phyloP scores from a whole-genome alignment of 1,139 yeast genomes.

The Suhomyces maxii region DNA sequence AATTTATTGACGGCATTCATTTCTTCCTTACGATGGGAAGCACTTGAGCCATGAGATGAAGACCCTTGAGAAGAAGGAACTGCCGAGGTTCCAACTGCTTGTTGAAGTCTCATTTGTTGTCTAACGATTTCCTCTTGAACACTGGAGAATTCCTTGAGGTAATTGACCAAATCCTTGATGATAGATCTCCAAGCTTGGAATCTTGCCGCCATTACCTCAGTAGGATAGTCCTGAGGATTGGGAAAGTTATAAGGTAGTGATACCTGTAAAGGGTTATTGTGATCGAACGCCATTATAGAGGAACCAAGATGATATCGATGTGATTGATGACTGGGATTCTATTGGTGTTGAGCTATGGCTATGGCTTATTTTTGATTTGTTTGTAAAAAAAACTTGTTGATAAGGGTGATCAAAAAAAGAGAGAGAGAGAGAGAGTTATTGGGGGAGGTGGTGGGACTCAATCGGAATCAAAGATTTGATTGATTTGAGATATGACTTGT shows the following conservation, averaged over 20 bases:
- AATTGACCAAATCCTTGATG: constrained; percentile 69
- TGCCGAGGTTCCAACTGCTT: constrained; percentile 57
- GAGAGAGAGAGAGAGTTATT: too few species aligned
- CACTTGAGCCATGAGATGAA: constrained; percentile 8
- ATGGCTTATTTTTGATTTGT: too few species aligned
- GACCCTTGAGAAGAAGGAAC: constrained; percentile 16
- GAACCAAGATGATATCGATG: not conserved
- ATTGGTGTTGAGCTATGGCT: too few species aligned
- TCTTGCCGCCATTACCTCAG: constrained; percentile 80
- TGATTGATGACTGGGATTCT: too few species aligned
- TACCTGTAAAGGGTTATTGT: constrained; percentile 40
- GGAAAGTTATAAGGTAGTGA: constrained; percentile 38
- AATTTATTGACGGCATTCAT: constrained; percentile 44
- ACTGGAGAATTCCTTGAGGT: constrained; percentile 75
- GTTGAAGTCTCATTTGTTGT: constrained; percentile 78
- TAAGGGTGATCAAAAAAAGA: too few species aligned
- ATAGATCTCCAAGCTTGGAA: constrained; percentile 86
- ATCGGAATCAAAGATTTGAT: too few species aligned
- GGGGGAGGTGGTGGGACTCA: too few species aligned
- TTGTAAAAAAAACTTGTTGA: too few species aligned
- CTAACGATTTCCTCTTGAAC: constrained; percentile 87
- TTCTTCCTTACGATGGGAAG: constrained; percentile 27
- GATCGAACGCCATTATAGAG: constrained; percentile 19
- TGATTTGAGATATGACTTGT: too few species aligned
- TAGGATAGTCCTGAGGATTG: constrained; percentile 53